These are phyloP conservation scores for Chlorella sp. DNA, from an alignment of 139 green algal genomes.

Conservation along the genomic window DNA sequence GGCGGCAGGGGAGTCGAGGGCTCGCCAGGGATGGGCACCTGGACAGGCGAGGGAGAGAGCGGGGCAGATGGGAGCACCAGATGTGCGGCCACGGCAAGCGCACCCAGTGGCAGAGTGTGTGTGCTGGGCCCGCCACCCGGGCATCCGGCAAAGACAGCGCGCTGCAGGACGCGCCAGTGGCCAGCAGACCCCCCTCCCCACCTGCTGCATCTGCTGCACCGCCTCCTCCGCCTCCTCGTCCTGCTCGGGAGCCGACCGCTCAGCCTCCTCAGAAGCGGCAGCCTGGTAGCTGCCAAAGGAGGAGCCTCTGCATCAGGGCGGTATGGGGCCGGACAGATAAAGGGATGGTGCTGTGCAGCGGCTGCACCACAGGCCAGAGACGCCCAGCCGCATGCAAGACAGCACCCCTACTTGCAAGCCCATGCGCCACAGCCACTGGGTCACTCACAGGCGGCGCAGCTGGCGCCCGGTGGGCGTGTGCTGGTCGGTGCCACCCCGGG, in stretches of 20 bases:
- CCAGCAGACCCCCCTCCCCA: neutral
- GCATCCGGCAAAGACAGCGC: no score
- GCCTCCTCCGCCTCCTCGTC: conserved; percentile 30
- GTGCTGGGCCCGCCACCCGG: no score
- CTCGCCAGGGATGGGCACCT: no score
- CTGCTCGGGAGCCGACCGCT: neutral
- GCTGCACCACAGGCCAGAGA: neutral
- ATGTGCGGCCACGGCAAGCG: no score
- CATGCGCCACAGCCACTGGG: neutral
- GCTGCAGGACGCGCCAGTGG: no score
- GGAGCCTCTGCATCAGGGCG: neutral
- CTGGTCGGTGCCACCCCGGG: neutral
- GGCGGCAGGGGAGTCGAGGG: no score
- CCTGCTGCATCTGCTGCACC: conserved; percentile 31
- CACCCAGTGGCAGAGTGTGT: no score
- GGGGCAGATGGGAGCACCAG: no score
- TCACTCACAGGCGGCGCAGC: conserved; percentile 17
- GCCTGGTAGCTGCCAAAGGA: neutral
- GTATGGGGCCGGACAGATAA: neutral
- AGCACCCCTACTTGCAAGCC: no score
- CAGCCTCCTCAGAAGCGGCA: neutral
- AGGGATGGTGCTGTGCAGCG: neutral
- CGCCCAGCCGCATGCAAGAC: no score
- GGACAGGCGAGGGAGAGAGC: no score
- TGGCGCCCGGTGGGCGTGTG: neutral